phyloP scores from a whole-genome alignment of 768 basidiomycete species.

The Gymnopilus dilepis region DNA sequence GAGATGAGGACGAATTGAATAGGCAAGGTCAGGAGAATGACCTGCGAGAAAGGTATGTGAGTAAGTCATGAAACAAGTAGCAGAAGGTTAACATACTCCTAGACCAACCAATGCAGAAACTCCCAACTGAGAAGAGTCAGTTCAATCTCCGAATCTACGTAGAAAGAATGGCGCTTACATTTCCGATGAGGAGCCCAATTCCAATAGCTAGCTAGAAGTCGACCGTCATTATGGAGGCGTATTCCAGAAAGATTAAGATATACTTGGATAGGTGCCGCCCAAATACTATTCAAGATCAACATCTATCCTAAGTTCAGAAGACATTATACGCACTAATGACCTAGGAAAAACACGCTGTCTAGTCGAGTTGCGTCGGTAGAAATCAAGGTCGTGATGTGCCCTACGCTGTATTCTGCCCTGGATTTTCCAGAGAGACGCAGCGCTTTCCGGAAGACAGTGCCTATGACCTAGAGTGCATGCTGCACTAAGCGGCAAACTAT shows the following conservation, averaged over 20 bases:
- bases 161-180: constrained; percentile 39
- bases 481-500: background rate
- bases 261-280: constrained; percentile 67
- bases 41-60: constrained; percentile 8
- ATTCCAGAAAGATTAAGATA: background rate
- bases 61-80: constrained; percentile 11
- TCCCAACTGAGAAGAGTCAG: constrained; percentile 50
- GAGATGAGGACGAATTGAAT: constrained; percentile 50
- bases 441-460: constrained; percentile 66
- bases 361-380: constrained; percentile 65
- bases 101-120: constrained; percentile 73
- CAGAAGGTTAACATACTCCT: constrained; percentile 31
- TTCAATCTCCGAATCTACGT: background rate
- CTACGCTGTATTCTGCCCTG: constrained; percentile 61
- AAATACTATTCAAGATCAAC: constrained; percentile 42
- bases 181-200: constrained; percentile 64
- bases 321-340: constrained; percentile 41
- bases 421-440: constrained; percentile 67
- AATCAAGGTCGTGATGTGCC: constrained; percentile 74
- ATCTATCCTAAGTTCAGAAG: background rate
- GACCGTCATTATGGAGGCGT: background rate
- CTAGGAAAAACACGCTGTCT: constrained; percentile 51
- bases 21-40: constrained; percentile 12
- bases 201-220: constrained; percentile 54
- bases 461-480: constrained; percentile 39